Evolutionary conservation across 2,329 filamentous ascomycete species (phyloP), one percentile per base, ranked within the genome.

Genomic region (Thyridium curvatum): DNA sequence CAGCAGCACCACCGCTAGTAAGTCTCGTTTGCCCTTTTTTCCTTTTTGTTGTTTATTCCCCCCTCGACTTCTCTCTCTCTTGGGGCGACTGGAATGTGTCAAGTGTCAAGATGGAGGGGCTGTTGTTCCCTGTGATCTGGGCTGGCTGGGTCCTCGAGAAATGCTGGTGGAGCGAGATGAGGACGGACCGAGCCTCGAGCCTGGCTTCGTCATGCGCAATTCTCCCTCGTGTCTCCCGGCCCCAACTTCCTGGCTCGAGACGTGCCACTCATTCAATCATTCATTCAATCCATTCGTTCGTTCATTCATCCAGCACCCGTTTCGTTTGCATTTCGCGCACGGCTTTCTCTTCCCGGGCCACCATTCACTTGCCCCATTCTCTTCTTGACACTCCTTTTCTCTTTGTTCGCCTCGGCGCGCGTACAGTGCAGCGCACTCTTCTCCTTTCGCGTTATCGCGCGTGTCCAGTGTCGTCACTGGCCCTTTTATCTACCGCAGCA

Each of bases 1-100:
- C 46, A 49, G 34, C 46, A 49, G 21, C 37, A 48, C 39, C 42
- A 45, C 18, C 40, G 45, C 15, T 53, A 46, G n/a, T 49, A 49
- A 35, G 35, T 35, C 28, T 15, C 36, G 14, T 30, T 37, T 29
- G 13, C 13, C 18, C 16, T 28, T 34, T 37, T 38, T 17, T 37
- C 21, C 10, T 10, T 6, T 10, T 26, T 26, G 21, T 10, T 6
- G 21, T 26, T n/a, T n/a, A n/a, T n/a, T n/a, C n/a, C n/a, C n/a
- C n/a, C n/a, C n/a, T n/a, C n/a, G n/a, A n/a, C n/a, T n/a, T n/a
- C n/a, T n/a, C n/a, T n/a, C n/a, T n/a, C n/a, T n/a, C n/a, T n/a
- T n/a, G n/a, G n/a, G n/a, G n/a, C n/a, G n/a, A 10, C 21, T 26
- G 21, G 21, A 26, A 26, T 26, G 21, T 26, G 21, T 26, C n/a